Conservation (phyloP, 257 asterid genomes). For the Scutellaria galericulata region DNA sequence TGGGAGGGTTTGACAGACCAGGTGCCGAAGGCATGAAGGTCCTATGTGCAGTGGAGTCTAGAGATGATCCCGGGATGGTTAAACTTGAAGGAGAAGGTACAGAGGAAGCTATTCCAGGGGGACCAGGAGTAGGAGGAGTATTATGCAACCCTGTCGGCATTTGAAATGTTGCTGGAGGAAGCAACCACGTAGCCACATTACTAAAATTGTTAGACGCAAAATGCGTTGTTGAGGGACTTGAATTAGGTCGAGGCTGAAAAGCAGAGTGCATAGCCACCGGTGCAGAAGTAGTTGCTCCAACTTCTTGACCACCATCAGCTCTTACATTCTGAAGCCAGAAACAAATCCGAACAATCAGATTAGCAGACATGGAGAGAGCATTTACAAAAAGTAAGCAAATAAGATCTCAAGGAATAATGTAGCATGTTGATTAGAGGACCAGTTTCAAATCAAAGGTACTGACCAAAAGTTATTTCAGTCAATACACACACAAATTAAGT, state of each 20-base stretch:
- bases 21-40: slow-evolving; percentile 51
- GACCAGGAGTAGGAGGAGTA: slow-evolving; percentile 55
- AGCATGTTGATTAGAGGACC: neutral
- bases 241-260: slow-evolving; percentile 56
- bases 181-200: slow-evolving; percentile 52
- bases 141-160: slow-evolving; percentile 57
- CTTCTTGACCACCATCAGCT: slow-evolving; percentile 53
- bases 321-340: slow-evolving; percentile 52
- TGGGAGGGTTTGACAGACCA: slow-evolving; percentile 49
- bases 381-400: slow-evolving; percentile 8
- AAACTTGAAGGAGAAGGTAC: slow-evolving; percentile 52
- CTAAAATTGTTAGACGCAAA: slow-evolving; percentile 49
- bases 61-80: slow-evolving; percentile 43
- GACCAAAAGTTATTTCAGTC: neutral
- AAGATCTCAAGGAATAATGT: slow-evolving; percentile 6
- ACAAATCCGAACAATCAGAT: slow-evolving; percentile 30
- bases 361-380: slow-evolving; percentile 23
- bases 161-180: slow-evolving; percentile 63
- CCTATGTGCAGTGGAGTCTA: slow-evolving; percentile 52
- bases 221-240: slow-evolving; percentile 46
- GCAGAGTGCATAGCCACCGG: slow-evolving; percentile 50
- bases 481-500: neutral
- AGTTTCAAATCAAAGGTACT: neutral
- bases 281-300: slow-evolving; percentile 51
- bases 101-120: slow-evolving; percentile 67